Base-by-base conservation (phyloP, 805 yeast genomes). In the Candida lessepsii region DNA sequence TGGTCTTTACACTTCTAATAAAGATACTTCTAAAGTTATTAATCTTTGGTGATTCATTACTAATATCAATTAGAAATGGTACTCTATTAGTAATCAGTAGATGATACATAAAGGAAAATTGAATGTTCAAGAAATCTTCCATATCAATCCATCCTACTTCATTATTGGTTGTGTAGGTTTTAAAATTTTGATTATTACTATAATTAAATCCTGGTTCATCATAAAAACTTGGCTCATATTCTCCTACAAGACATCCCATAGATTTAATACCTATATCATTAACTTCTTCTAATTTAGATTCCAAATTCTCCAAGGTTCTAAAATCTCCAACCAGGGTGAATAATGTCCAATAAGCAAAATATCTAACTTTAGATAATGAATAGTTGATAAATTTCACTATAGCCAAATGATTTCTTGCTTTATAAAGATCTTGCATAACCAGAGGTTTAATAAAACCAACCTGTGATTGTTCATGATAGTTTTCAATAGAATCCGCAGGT, bases 141-240 rank as follows among this genome's bases (percentile, higher is more conserved):
- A 29, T 18, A 11, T 29, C 33, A 11, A 29, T 29, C 33, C 33
- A 29, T 15, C 37, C 37, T 18, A 6, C 4, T 3, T 29, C 33
- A 29, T 11, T 29, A 9, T 29, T 29, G 24, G 3, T 7, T 18
- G 5, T 17, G 10, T 5, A 14, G 4, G 9, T 15, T n/a, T 29
- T 29, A 7, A 17, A 18, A 18, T 29, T 29, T 11, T 11, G 4
- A 18, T 18, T 29, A 11, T 35, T 38, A 15, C 2, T 10, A 11
- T 24, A 15, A 24, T 33, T 23, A 41, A 68, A 68, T 5, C 47
- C 48, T 2, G 66, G 65, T 32, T 66, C 72, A 39, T 61, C 56
- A 44, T 49, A 60, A 36, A 67, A 63, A 5, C 54, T 44, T 0
- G 72, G 71, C 19, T 54, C 51, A 29, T 49, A 48, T 4, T 35